Conservation (phyloP, 805 yeast genomes). For the Schwanniomyces vanrijiae region DNA sequence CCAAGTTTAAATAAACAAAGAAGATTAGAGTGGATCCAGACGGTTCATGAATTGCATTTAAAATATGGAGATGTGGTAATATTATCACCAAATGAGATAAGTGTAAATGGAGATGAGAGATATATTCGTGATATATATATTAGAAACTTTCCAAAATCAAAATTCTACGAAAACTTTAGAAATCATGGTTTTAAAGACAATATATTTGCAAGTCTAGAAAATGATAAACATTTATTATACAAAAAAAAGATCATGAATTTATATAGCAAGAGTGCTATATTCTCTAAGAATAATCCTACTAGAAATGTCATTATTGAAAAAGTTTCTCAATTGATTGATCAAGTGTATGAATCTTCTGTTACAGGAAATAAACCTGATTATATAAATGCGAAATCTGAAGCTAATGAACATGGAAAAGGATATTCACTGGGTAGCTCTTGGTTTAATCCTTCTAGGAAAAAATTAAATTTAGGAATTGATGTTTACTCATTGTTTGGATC, state of each 20-base stretch:
- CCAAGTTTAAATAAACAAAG: conserved; percentile 42
- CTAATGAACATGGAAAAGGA: conserved; percentile 37
- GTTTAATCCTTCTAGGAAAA: conserved; percentile 22
- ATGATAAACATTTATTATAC: conserved; percentile 44
- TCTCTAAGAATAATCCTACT: conserved; percentile 28
- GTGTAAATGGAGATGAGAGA: conserved; percentile 51
- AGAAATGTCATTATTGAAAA: conserved; percentile 25
- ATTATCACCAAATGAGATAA: conserved; percentile 60
- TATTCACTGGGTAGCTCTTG: conserved; percentile 25
- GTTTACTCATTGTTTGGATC: conserved; percentile 65
- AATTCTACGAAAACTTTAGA: conserved; percentile 59
- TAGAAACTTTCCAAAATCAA: conserved; percentile 54
- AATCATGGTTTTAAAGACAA: conserved; percentile 55
- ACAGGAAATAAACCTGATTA: conserved; percentile 32
- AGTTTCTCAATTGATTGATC: conserved; percentile 23
- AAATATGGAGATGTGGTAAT: conserved; percentile 64
- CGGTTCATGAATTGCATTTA: conserved; percentile 50
- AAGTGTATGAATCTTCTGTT: conserved; percentile 28
- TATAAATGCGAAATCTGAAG: conserved; percentile 30
- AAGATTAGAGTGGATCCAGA: conserved; percentile 39
- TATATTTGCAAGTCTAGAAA: conserved; percentile 56
- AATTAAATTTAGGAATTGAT: conserved; percentile 44
- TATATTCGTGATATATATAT: conserved; percentile 57
- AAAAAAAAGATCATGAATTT: conserved; percentile 31
- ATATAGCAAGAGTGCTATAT: conserved; percentile 36